These are phyloP conservation scores for Lyophyllum semitale DNA, from an alignment of 768 basidiomycete genomes.

Conservation along the genomic window DNA sequence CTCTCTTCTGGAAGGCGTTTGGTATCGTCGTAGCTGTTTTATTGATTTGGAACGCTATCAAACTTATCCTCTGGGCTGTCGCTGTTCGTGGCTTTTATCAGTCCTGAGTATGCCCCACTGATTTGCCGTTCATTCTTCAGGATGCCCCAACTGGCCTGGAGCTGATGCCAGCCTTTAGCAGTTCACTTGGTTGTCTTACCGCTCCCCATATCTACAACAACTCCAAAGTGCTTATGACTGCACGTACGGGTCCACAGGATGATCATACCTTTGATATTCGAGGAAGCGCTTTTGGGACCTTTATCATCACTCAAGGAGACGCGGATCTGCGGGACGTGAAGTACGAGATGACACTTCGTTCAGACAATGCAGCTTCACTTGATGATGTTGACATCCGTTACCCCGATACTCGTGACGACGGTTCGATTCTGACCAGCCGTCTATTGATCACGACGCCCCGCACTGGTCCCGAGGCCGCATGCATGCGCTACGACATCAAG, in stretches of 20 bases:
- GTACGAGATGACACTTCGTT: slow-evolving; percentile 50
- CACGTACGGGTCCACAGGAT: slow-evolving; percentile 33
- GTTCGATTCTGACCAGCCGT: slow-evolving; percentile 34
- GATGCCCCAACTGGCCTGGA: slow-evolving; percentile 53
- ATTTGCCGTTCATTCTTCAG: slow-evolving; percentile 26
- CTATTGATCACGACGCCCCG: slow-evolving; percentile 39
- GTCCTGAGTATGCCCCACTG: background rate
- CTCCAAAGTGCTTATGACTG: slow-evolving; percentile 34
- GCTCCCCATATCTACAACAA: slow-evolving; percentile 48
- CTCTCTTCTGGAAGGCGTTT: slow-evolving; percentile 55
- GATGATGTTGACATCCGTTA: slow-evolving; percentile 36
- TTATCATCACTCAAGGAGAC: slow-evolving; percentile 47
- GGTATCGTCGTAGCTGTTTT: slow-evolving; percentile 48
- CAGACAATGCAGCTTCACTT: slow-evolving; percentile 42
- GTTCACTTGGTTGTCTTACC: slow-evolving; percentile 49
- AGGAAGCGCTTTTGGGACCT: slow-evolving; percentile 52
- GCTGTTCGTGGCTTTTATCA: slow-evolving; percentile 33
- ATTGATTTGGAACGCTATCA: slow-evolving; percentile 42
- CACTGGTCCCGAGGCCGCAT: slow-evolving; percentile 27
- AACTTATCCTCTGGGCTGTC: slow-evolving; percentile 47
- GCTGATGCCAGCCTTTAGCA: slow-evolving; percentile 56
- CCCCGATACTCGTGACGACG: slow-evolving; percentile 33
- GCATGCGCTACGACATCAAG: slow-evolving; percentile 58
- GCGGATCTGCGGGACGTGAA: slow-evolving; percentile 41
- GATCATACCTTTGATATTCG: slow-evolving; percentile 50